Conservation (phyloP, 2,329 filamentous ascomycete species). For the Chrysoporthe puriensis region DNA sequence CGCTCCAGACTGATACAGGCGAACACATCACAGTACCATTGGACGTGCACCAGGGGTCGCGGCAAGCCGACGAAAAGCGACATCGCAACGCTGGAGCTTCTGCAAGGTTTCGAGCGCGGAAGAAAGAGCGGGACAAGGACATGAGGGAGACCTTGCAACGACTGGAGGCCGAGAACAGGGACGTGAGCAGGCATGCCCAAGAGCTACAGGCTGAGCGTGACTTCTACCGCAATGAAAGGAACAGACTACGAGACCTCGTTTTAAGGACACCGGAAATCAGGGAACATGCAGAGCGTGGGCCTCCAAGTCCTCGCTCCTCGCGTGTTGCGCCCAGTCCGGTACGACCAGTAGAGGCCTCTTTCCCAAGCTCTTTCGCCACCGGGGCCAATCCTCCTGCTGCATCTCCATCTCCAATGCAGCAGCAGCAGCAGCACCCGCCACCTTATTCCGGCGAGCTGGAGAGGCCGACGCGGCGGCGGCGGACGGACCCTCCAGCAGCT, state of each 20-base stretch:
- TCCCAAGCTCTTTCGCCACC: constrained; percentile 19
- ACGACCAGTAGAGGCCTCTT: constrained; percentile 25
- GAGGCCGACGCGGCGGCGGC: constrained; percentile 49
- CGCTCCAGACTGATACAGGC: constrained; percentile 34
- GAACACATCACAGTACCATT: constrained; percentile 65
- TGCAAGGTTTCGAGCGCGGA: constrained; percentile 77
- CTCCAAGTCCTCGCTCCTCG: constrained; percentile 52
- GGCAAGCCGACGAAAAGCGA: constrained; percentile 82
- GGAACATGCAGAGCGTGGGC: constrained; percentile 54
- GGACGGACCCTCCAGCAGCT: constrained; percentile 43
- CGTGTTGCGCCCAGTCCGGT: constrained; percentile 17
- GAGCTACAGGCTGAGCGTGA: constrained; percentile 66
- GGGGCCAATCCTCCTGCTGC: constrained; percentile 35
- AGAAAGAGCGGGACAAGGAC: constrained; percentile 81
- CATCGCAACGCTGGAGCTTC: constrained; percentile 85
- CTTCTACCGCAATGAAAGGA: constrained; percentile 73
- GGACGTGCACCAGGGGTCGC: constrained; percentile 80
- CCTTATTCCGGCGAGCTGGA: constrained; percentile 42
- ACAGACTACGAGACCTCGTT: constrained; percentile 71
- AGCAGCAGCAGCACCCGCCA: constrained; percentile 31
- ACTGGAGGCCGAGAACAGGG: constrained; percentile 69
- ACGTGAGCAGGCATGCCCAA: constrained; percentile 60
- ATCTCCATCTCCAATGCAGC: constrained; percentile 28
- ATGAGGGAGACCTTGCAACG: constrained; percentile 70
- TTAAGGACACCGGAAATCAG: constrained; percentile 60